Evolutionary conservation across 371 early-diverging fungal species (phyloP).

Genomic region (Mucor lusitanicus): DNA sequence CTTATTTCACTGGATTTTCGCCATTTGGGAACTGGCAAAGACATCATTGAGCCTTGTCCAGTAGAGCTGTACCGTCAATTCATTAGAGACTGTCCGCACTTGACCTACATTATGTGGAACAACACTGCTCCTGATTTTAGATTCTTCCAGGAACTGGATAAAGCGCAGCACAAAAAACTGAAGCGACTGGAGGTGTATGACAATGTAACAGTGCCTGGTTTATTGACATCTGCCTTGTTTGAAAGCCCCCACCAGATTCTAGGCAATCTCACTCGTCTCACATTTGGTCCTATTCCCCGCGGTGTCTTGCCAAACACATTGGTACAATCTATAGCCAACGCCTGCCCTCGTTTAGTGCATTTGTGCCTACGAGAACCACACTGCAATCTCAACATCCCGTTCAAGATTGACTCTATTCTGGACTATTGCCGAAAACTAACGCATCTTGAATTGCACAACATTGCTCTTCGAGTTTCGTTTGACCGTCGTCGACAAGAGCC

Average conservation of each 20-base stretch:
- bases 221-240: constrained; percentile 11
- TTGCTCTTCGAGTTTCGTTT: constrained; percentile 16
- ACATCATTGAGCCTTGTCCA: constrained; percentile 12
- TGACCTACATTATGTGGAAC: constrained; percentile 5
- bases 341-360: constrained; percentile 11
- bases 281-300: constrained; percentile 16
- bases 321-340: constrained; percentile 3
- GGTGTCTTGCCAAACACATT: constrained; percentile 4
- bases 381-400: constrained; percentile 9
- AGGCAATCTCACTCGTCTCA: constrained; percentile 1
- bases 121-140: constrained; percentile 14
- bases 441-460: constrained; percentile 1
- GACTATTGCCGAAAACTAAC: constrained; percentile 5
- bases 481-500: neutral
- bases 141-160: constrained; percentile 14
- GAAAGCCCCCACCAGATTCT: constrained; percentile 2
- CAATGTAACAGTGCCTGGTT: neutral
- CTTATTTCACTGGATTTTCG: constrained; percentile 8
- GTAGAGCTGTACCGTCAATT: constrained; percentile 7
- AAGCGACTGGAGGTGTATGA: constrained; percentile 9
- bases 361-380: constrained; percentile 7
- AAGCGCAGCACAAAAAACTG: neutral
- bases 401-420: constrained; percentile 13
- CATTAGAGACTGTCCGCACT: constrained; percentile 2
- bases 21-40: constrained; percentile 14